Conservation (phyloP, 345 rosid species). For the Salix purpurea region DNA sequence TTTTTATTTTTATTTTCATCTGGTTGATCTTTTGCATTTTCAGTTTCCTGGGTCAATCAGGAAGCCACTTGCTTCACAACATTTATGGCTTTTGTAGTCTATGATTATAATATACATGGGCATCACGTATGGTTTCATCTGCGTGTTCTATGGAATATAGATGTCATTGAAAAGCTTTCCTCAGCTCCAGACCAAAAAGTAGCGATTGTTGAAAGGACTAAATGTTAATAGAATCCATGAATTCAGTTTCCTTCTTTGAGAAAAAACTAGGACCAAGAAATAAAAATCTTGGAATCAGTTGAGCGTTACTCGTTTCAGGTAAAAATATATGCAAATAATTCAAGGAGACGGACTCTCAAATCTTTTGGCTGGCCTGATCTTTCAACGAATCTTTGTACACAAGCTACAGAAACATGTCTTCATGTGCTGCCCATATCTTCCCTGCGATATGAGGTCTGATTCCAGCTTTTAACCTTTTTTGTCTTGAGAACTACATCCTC, state of each 20-base stretch:
- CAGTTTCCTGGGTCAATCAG: not conserved
- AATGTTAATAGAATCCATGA: not conserved
- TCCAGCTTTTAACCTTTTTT: conserved; percentile 5
- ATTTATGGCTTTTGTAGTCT: not conserved
- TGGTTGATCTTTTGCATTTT: not conserved
- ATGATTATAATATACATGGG: no score
- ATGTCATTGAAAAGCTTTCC: not conserved
- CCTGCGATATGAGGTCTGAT: conserved; percentile 49
- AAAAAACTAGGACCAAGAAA: not conserved
- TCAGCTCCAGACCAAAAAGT: not conserved
- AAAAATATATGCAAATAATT: conserved; percentile 57
- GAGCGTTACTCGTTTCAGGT: conserved; percentile 29
- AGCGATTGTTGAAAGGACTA: not conserved
- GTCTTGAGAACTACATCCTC: not conserved
- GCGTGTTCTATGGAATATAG: not conserved
- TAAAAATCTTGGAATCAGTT: not conserved
- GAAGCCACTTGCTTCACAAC: not conserved
- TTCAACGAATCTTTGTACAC: conserved; percentile 45
- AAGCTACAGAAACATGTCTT: conserved; percentile 60
- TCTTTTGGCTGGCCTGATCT: conserved; percentile 70
- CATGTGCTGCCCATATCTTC: conserved; percentile 75
- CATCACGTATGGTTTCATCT: not conserved
- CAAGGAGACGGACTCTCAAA: conserved; percentile 57
- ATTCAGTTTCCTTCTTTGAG: not conserved
- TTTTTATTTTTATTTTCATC: not conserved